phyloP scores from a whole-genome alignment of 768 basidiomycete species.

The Leccinum truebloodii region DNA sequence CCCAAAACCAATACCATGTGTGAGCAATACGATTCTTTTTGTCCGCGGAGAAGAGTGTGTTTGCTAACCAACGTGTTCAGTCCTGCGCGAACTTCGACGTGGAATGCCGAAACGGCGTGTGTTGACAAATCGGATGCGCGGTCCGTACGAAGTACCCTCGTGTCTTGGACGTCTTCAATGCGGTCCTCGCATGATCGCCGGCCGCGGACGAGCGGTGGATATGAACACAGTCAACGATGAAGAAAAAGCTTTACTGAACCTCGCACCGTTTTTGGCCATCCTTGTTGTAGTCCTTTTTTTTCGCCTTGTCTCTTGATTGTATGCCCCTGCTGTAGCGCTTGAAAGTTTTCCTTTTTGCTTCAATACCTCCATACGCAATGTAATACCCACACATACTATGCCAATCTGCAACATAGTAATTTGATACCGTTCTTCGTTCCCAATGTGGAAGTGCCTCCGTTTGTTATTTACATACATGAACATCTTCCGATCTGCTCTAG shows the following conservation, averaged over 20 bases:
- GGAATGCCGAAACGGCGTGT: slow-evolving; percentile 2
- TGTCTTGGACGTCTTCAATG: slow-evolving; percentile 6
- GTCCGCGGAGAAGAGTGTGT: neutral
- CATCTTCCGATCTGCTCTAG: slow-evolving; percentile 7
- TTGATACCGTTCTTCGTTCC: neutral
- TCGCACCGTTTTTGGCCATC: no score
- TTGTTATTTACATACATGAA: slow-evolving; percentile 4
- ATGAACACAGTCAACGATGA: slow-evolving; percentile 22
- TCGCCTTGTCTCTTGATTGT: neutral
- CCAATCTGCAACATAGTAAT: neutral
- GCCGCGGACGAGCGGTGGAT: slow-evolving; percentile 1
- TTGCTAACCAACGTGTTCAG: slow-evolving; percentile 9
- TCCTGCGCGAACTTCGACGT: slow-evolving; percentile 7
- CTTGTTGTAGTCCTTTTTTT: neutral
- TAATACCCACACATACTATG: neutral
- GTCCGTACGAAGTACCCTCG: slow-evolving; percentile 2
- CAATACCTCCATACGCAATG: slow-evolving; percentile 1
- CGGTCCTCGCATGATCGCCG: slow-evolving; percentile 1
- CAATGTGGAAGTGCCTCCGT: neutral
- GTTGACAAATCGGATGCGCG: slow-evolving; percentile 9
- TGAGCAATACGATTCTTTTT: slow-evolving; percentile 19
- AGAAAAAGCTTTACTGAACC: neutral
- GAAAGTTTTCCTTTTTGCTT: neutral
- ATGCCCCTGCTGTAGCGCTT: slow-evolving; percentile 12
- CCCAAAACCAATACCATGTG: slow-evolving; percentile 18